phyloP scores from a whole-genome alignment of 192 early-diverging fungal genomes.

The Linnemannia exigua region DNA sequence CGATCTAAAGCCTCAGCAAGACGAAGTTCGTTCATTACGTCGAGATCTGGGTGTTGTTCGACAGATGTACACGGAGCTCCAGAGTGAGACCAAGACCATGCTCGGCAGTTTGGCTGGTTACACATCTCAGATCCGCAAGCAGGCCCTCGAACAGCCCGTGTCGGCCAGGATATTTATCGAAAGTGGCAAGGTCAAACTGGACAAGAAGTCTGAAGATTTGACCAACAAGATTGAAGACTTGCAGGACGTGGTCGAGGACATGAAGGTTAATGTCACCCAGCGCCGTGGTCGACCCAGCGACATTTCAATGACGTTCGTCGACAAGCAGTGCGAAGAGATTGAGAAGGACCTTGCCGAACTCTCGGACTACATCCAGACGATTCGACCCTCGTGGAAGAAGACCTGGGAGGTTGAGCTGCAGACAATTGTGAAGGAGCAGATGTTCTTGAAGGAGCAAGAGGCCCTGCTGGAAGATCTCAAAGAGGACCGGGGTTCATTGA shows the following conservation, averaged over 20 bases:
- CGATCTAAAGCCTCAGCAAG: constrained; percentile 47
- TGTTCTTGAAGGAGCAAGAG: constrained; percentile 83
- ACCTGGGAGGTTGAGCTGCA: constrained; percentile 89
- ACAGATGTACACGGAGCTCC: constrained; percentile 65
- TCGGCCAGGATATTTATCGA: constrained; percentile 65
- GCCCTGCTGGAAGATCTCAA: constrained; percentile 74
- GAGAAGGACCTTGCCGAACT: constrained; percentile 63
- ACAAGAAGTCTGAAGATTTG: constrained; percentile 59
- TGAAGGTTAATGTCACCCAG: constrained; percentile 78
- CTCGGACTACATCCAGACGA: constrained; percentile 67
- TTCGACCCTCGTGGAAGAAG: constrained; percentile 78
- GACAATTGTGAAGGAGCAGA: constrained; percentile 81
- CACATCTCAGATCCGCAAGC: constrained; percentile 31
- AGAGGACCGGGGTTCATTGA: constrained; percentile 70
- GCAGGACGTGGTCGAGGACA: constrained; percentile 74
- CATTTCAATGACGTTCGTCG: constrained; percentile 63
- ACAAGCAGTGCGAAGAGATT: constrained; percentile 64
- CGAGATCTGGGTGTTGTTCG: constrained; percentile 59
- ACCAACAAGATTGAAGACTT: constrained; percentile 70
- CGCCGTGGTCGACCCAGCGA: constrained; percentile 71
- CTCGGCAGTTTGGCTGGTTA: constrained; percentile 56
- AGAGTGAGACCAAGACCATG: constrained; percentile 53
- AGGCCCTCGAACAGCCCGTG: constrained; percentile 30
- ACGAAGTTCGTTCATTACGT: constrained; percentile 58
- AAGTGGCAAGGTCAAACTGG: constrained; percentile 66